Base-by-base conservation (phyloP, 768 basidiomycete genomes). In the Chlorophyllum brunneum region DNA sequence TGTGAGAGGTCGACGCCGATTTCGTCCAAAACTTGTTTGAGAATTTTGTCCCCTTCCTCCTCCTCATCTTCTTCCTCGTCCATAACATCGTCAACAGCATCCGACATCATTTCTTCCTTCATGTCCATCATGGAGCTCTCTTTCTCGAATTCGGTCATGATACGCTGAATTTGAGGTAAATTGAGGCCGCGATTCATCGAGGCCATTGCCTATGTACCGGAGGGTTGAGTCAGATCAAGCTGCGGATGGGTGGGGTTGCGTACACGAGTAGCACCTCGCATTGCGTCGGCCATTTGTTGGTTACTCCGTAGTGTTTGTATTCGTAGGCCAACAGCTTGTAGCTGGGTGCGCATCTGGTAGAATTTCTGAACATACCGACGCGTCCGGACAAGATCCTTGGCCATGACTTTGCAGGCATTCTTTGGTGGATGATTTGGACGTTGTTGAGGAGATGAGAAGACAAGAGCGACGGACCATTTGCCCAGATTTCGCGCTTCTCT, bases 61-160 rank as follows among this genome's bases (percentile, higher is more conserved):
- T 98, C 97, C 68, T 98, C 95, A 45, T 95, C 95, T 61, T 95
- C 95, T 70, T 93, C 94, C 27, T 88, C 86, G 57, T 95, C 92
- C 88, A 98, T 95, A 43, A 88, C 95, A 61, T 98, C 95, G 69
- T 98, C 97, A 13, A 98, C 89, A 11, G 93, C 88, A 55, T 98
- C 97, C 18, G 90, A 92, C 97, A 98, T 99, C 91, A 98, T 98
- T 67, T 97, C 95, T 70, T 98, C 97, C 68, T 98, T 99, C 97
- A 99, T 98, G 70, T 99, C 97, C 97, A 99, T 99, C 71, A 86
- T 92, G 4, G 92, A 84, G 60, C 88, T 95, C 71, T 99, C 97
- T 63, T 84, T 88, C 74, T 99, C 97, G 62, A 99, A 99, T 40
- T 99, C 95, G 61, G 85, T 92, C 91, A 99, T 95, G 65, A 98